A percentile compares a stretch with the other conserved stretches of the same genome.
These are phyloP conservation scores for Mycena maculata DNA, from an alignment of 768 basidiomycete species.

Conservation along the genomic window DNA sequence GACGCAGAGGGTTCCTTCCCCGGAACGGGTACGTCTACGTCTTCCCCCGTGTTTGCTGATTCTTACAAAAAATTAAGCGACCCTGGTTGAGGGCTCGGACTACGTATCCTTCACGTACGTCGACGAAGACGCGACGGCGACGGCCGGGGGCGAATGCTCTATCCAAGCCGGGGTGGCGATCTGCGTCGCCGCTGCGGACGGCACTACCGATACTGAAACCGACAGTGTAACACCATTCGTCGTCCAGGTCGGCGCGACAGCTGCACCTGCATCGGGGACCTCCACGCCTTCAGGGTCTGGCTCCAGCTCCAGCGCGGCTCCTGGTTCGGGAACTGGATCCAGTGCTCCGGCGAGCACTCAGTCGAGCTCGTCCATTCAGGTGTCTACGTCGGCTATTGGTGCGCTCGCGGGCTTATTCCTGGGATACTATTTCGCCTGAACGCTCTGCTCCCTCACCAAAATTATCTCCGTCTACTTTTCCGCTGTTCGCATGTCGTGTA, in stretches of 20 bases:
- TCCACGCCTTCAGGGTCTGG: neutral
- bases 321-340: neutral
- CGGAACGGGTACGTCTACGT: slow-evolving; percentile 31
- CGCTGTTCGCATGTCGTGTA: neutral
- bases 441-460: neutral
- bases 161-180: slow-evolving; percentile 35
- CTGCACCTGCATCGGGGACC: neutral
- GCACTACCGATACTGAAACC: slow-evolving; percentile 19
- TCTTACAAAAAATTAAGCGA: slow-evolving; percentile 43
- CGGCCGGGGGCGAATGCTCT: slow-evolving; percentile 41
- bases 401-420: slow-evolving; percentile 4
- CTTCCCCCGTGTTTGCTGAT: neutral
- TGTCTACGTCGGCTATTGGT: neutral
- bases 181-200: slow-evolving; percentile 38
- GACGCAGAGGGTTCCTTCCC: slow-evolving; percentile 33
- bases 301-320: neutral
- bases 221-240: slow-evolving; percentile 42
- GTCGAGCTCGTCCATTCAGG: neutral
- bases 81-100: slow-evolving; percentile 56
- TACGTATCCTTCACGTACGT: slow-evolving; percentile 53
- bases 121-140: slow-evolving; percentile 26
- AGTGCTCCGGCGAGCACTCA: neutral
- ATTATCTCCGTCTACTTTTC: neutral
- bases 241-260: slow-evolving; percentile 37
- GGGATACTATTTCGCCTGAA: slow-evolving; percentile 11